phyloP scores from a whole-genome alignment of 2,329 filamentous ascomycete species.

The Pseudogymnoascus sp. region DNA sequence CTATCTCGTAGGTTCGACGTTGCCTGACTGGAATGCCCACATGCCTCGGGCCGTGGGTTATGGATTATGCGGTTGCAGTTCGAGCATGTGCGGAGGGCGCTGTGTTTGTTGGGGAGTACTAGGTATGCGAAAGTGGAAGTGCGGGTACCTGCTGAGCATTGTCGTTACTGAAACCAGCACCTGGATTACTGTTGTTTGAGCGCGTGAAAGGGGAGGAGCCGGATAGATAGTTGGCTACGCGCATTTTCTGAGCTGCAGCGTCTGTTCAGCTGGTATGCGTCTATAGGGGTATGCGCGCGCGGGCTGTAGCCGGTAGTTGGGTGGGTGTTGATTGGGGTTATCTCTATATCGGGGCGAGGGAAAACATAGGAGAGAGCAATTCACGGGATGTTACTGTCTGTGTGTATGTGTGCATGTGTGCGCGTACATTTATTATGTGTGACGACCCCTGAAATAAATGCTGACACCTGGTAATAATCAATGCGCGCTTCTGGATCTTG shows the following conservation, averaged over 20 bases:
- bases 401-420: not conserved
- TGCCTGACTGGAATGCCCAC: not conserved
- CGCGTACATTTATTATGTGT: not conserved
- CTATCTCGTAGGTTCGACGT: conserved; percentile 23
- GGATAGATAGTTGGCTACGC: not conserved
- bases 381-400: not conserved
- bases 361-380: not conserved
- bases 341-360: not conserved
- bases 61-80: not conserved
- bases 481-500: not conserved
- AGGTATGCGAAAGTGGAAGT: not conserved
- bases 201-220: not conserved
- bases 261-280: not conserved
- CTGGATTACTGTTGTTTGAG: not conserved
- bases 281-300: not conserved
- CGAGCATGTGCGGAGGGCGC: not conserved
- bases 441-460: not conserved
- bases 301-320: not conserved
- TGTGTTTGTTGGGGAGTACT: not conserved
- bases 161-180: not conserved
- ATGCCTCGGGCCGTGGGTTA: not conserved
- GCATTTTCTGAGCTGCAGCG: not conserved
- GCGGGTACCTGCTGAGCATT: not conserved
- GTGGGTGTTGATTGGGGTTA: not conserved
- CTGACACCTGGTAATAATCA: not conserved